Evolutionary conservation across 2,329 filamentous ascomycete species (phyloP).

Genomic region (Thelonectria discophora): DNA sequence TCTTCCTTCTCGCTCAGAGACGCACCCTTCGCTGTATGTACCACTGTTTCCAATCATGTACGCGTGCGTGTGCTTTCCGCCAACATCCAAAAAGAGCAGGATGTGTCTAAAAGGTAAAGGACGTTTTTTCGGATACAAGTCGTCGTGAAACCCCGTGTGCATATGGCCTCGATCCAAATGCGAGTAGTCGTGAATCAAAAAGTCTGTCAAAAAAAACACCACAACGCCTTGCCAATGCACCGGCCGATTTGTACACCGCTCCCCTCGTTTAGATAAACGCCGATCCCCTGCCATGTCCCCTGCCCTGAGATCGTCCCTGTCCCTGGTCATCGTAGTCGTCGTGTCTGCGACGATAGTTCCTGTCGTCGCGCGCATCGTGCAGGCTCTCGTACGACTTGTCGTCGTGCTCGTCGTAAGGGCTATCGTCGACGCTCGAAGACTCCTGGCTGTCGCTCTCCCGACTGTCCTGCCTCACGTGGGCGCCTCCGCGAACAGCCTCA

Average conservation of each 20-base stretch:
- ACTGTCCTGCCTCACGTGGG: slow-evolving; percentile 4
- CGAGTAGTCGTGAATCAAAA: slow-evolving; percentile 7
- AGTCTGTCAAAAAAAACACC: slow-evolving; percentile 28
- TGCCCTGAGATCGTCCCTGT: slow-evolving; percentile 7
- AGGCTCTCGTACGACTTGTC: slow-evolving; percentile 6
- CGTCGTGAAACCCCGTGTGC: too few species aligned
- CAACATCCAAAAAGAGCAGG: slow-evolving; percentile 7
- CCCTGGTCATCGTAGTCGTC: slow-evolving; percentile 7
- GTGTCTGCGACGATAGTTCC: slow-evolving; percentile 1
- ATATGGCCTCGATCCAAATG: slow-evolving; percentile 15
- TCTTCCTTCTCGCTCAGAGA: slow-evolving; percentile 9
- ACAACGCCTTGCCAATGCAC: slow-evolving; percentile 35
- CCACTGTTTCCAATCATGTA: slow-evolving; percentile 30
- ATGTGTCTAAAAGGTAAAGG: slow-evolving; percentile 23
- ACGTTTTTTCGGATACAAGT: slow-evolving; percentile 15
- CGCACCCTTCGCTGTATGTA: slow-evolving; percentile 29
- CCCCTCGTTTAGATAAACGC: slow-evolving; percentile 33
- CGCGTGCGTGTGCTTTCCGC: slow-evolving; percentile 35
- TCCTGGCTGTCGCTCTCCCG: background rate
- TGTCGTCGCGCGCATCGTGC: background rate
- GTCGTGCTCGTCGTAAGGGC: slow-evolving; percentile 5
- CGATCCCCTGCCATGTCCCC: background rate
- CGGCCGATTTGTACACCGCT: slow-evolving; percentile 19
- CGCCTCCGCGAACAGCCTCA: background rate
- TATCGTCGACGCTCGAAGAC: background rate